Conservation (phyloP, 2,329 filamentous ascomycete species). For the Claviceps maximensis region DNA sequence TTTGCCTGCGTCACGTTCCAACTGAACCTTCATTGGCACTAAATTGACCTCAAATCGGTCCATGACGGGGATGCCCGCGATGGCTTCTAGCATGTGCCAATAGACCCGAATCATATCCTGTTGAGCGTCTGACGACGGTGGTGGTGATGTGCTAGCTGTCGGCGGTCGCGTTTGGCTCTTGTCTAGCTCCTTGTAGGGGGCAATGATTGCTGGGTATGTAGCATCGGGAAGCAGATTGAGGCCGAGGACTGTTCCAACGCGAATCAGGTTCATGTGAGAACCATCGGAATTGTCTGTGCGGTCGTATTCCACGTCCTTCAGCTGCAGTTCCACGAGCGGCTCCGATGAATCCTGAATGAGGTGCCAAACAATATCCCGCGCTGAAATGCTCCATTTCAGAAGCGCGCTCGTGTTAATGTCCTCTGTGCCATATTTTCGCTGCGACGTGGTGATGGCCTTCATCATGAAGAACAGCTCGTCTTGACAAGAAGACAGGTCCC, state of each 20-base stretch:
- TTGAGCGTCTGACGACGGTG: constrained; percentile 20
- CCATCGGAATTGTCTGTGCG: constrained; percentile 95
- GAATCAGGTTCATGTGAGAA: constrained; percentile 84
- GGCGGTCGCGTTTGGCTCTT: constrained; percentile 18
- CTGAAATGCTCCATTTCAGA: constrained; percentile 85
- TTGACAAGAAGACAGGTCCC: constrained; percentile 77
- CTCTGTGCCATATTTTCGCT: constrained; percentile 64
- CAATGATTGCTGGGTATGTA: constrained; percentile 91
- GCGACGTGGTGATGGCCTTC: constrained; percentile 97
- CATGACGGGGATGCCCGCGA: constrained; percentile 93
- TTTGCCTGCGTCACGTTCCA: constrained; percentile 86
- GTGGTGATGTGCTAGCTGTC: background rate
- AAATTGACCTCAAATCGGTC: constrained; percentile 93
- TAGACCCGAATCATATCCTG: constrained; percentile 85
- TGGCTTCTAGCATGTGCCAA: constrained; percentile 97
- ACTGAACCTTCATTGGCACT: constrained; percentile 83
- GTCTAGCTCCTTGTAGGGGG: constrained; percentile 66
- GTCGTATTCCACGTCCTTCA: constrained; percentile 84
- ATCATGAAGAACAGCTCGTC: constrained; percentile 99
- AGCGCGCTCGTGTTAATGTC: constrained; percentile 63
- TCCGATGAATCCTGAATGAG: constrained; percentile 77
- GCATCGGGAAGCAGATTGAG: constrained; percentile 83
- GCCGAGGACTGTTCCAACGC: constrained; percentile 76
- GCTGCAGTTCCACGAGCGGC: constrained; percentile 82
- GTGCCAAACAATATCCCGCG: constrained; percentile 94